These are phyloP conservation scores for Talaromyces sp. DNA, from an alignment of 2,329 filamentous ascomycete species.

Conservation along the genomic window DNA sequence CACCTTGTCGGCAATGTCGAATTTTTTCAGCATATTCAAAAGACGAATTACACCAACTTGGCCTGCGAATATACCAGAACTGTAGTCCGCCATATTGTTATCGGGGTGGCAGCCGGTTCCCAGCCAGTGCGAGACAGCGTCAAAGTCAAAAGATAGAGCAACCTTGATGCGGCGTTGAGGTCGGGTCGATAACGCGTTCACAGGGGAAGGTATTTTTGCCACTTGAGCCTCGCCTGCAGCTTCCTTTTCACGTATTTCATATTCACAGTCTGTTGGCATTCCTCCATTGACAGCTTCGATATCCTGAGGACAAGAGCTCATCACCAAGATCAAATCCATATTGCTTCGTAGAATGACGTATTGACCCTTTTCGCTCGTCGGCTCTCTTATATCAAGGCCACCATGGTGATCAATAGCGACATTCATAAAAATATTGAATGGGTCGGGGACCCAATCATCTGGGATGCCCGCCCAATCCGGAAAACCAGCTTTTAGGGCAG, in stretches of 20 bases:
- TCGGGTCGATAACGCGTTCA: background rate
- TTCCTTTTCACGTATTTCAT: constrained; percentile 1
- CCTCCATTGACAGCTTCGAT: constrained; percentile 39
- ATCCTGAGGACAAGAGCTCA: constrained; percentile 48
- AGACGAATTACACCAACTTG: constrained; percentile 53
- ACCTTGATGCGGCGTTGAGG: constrained; percentile 3
- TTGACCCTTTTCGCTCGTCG: constrained; percentile 37
- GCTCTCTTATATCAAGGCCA: constrained; percentile 33
- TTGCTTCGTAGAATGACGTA: constrained; percentile 39
- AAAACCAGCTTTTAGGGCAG: constrained; percentile 23
- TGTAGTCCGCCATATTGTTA: constrained; percentile 53
- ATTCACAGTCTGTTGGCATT: constrained; percentile 32
- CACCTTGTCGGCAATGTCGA: constrained; percentile 40
- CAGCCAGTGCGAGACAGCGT: constrained; percentile 55
- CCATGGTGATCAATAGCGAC: constrained; percentile 39
- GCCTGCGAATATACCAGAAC: constrained; percentile 51
- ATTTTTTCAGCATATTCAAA: constrained; percentile 49
- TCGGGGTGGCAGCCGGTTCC: constrained; percentile 52
- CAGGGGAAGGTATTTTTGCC: background rate
- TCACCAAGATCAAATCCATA: constrained; percentile 39
- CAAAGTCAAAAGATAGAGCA: constrained; percentile 49
- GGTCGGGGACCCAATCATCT: constrained; percentile 40
- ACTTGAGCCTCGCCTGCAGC: background rate
- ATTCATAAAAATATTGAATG: constrained; percentile 49
- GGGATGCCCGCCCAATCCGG: constrained; percentile 22